Base-by-base conservation (phyloP, 1,139 yeast genomes). In the Geotrichum phurueaensis region DNA sequence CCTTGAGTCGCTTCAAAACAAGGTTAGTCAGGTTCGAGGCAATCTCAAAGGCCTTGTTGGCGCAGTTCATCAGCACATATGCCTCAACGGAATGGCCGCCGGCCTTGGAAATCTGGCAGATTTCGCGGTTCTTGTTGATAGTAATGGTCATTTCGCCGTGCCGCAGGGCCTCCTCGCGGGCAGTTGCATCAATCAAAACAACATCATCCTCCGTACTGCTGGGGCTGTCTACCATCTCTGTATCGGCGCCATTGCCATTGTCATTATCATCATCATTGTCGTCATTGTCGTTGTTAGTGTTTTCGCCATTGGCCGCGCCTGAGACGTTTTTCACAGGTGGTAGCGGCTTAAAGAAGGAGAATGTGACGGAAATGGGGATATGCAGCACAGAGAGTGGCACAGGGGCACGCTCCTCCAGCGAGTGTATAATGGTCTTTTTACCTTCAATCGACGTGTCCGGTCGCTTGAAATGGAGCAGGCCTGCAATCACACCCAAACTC, bases 21-120 rank as follows among this genome's bases (percentile, higher is more conserved):
- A 82, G 77, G 36, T 84, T 83, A 0, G 97, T 89, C 64, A 89
- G 73, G 23, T 74, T 71, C 60, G 82, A 84, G 7, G 90, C 95
- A 53, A 84, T 80, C 12, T 74, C 73, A 69, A 82, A 84, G 1
- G 97, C 95, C 64, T 80, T 77, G 63, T 82, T 81, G 49, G 89
- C 82, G 70, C 96, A 85, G 51, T 85, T 84, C 76, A 91, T 78
- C 60, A 94, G 76, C 45, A 82, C 77, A 54, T 81, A 71, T 0
- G 96, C 91, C 67, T 90, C 94, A 66, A 94, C 84, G 1, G 96
- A 88, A 55, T 89, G 78, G 0, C 98, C 97, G 56, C 99, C 99
- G 52, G 91, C 88, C 70, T 94, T 94, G 56, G 89, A 82, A 51
- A 95, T 79, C 72, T 94, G 99, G 59, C 96, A 90, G 22, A 94